These are phyloP conservation scores for Rhizopus stolonifer DNA, from an alignment of 371 early-diverging fungal species.

Conservation along the genomic window DNA sequence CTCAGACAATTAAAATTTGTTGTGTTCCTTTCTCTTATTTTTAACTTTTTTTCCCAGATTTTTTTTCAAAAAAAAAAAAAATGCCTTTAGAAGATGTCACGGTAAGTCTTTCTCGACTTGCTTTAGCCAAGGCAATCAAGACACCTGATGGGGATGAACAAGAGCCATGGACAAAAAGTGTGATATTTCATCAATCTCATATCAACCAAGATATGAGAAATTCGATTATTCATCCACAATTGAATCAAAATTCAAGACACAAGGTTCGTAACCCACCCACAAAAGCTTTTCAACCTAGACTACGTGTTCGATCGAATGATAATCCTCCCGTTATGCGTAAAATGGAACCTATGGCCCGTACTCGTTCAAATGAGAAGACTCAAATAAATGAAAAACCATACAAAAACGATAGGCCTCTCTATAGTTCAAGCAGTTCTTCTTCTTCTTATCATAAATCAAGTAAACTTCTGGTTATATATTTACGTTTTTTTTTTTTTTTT, in stretches of 20 bases:
- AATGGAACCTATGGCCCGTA: conserved; percentile 9
- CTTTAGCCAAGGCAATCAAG: conserved; percentile 51
- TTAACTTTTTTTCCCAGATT: not conserved
- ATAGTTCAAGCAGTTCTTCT: not conserved
- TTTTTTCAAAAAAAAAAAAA: too few relatives aligned
- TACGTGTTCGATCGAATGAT: not conserved
- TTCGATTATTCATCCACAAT: conserved; percentile 25
- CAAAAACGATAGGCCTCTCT: conserved; percentile 16
- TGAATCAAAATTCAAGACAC: not conserved
- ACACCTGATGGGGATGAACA: conserved; percentile 40
- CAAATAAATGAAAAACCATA: too few relatives aligned
- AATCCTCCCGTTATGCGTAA: too few relatives aligned
- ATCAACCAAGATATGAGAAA: conserved; percentile 35
- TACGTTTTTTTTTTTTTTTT: not conserved
- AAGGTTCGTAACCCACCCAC: conserved; percentile 4
- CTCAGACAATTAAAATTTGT: not conserved
- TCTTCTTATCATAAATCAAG: not conserved
- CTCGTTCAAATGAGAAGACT: conserved; percentile 12
- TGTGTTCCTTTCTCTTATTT: not conserved
- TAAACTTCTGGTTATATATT: not conserved
- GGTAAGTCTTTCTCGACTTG: conserved; percentile 46
- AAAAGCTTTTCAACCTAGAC: not conserved
- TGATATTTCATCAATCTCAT: conserved; percentile 50
- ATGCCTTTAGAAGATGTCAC: conserved; percentile 48
- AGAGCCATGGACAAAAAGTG: conserved; percentile 45